These are phyloP conservation scores for Agaricus subrufescens DNA, from an alignment of 768 basidiomycete species.

Conservation along the genomic window DNA sequence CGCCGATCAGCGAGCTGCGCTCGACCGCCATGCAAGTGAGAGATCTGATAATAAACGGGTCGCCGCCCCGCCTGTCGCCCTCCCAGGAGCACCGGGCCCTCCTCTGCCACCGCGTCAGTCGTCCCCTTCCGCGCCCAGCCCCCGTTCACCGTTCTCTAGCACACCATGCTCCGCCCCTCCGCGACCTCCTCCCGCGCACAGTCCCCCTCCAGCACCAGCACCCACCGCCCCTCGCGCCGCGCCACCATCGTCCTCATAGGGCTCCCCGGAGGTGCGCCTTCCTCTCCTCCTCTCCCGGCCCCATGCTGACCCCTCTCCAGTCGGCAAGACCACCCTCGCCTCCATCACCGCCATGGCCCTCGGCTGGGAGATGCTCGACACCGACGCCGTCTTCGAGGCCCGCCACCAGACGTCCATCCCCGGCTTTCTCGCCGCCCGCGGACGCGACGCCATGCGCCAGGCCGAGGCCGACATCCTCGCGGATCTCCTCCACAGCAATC, in stretches of 20 bases:
- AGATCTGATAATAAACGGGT: constrained; percentile 4
- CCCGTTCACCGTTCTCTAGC: neutral
- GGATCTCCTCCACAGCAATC: constrained; percentile 45
- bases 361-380: constrained; percentile 57
- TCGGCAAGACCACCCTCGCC: constrained; percentile 75
- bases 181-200: constrained; percentile 5
- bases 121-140: neutral
- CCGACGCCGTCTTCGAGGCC: constrained; percentile 55
- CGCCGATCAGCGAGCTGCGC: neutral
- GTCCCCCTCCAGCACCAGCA: constrained; percentile 8
- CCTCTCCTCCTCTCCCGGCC: neutral
- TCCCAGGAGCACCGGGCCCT: constrained; percentile 6
- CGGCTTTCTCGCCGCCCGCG: constrained; percentile 54
- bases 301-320: constrained; percentile 9
- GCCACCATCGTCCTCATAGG: constrained; percentile 59
- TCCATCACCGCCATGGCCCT: constrained; percentile 55
- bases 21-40: constrained; percentile 8
- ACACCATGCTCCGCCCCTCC: constrained; percentile 6
- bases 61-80: constrained; percentile 8
- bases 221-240: constrained; percentile 12
- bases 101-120: constrained; percentile 9
- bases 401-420: constrained; percentile 42
- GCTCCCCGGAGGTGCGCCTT: constrained; percentile 58
- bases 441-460: constrained; percentile 69
- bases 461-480: constrained; percentile 59